Conservation (phyloP, 2,329 filamentous ascomycete genomes). For the Alternaria conjuncta region DNA sequence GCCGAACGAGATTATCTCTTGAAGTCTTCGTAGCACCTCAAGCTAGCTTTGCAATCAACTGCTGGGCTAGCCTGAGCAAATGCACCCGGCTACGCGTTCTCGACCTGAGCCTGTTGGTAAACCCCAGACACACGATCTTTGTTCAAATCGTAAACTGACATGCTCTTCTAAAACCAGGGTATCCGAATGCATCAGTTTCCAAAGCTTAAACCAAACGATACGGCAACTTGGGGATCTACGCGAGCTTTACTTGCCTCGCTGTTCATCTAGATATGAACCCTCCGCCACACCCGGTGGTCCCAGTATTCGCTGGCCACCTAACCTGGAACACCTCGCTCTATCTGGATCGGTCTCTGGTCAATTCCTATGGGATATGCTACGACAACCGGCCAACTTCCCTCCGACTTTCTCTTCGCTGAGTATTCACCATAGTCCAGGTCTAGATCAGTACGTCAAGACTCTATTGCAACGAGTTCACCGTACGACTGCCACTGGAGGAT, state of each 20-base stretch:
- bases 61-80: slow-evolving; percentile 63
- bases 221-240: slow-evolving; percentile 54
- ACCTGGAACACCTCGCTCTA: slow-evolving; percentile 50
- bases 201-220: slow-evolving; percentile 58
- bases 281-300: slow-evolving; percentile 18
- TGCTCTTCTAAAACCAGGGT: slow-evolving; percentile 38
- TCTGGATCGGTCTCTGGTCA: slow-evolving; percentile 53
- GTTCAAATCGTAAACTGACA: not conserved
- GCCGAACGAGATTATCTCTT: slow-evolving; percentile 59
- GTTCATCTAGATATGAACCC: slow-evolving; percentile 39
- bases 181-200: slow-evolving; percentile 57
- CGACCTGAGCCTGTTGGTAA: slow-evolving; percentile 55
- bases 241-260: slow-evolving; percentile 55
- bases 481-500: not conserved
- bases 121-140: not conserved
- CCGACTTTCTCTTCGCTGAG: slow-evolving; percentile 35
- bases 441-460: slow-evolving; percentile 33
- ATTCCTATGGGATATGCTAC: slow-evolving; percentile 50
- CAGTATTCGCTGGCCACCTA: slow-evolving; percentile 53
- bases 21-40: slow-evolving; percentile 64
- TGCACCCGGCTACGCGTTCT: slow-evolving; percentile 58
- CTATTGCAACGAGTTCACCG: not conserved
- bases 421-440: slow-evolving; percentile 53
- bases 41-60: slow-evolving; percentile 63
- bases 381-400: slow-evolving; percentile 39